Base-by-base conservation (phyloP, 148 eudicot species). In the Vaccinium corymbosum region DNA sequence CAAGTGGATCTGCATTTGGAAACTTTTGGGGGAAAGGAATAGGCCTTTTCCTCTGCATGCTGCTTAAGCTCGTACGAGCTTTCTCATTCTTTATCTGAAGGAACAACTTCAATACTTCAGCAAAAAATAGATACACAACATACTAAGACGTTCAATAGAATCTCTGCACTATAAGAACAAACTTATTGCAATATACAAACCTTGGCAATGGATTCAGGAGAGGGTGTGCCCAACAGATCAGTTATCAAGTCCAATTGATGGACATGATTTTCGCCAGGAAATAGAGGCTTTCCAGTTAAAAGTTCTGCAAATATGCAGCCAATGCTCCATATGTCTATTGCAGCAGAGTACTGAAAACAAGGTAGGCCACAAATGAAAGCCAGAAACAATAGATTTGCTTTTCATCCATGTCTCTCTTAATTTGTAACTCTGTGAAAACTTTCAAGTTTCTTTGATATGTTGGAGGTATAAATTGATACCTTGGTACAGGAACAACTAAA, bases 281-380 rank as follows among this genome's bases (percentile, higher is more conserved):
- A 68, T 27, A 68, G 73, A 68, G 73, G 73, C 42, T 68, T 68
- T 68, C 73, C 73, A 13, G 42, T 68, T 27, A 68, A 68, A 68
- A 68, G 73, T 29, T 68, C 73, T 68, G 73, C 73, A 27, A 68
- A 68, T 68, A 68, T 68, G 73, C 73, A 68, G 73, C 73, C 73
- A 68, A 68, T 68, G 73, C 73, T 68, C 73, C 73, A 68, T 68
- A 68, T 68, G 27, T 68, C 73, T 29, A 68, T 68, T 29, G 73
- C 73, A 68, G 73, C 38, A 4, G 73, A 68, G 42, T 68, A 68
- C 73, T 68, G 73, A 27, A 68, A 68, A 68, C 38, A 68, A 27
- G 38, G 17, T 11, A 68, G 17, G 13, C 73, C 17, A 27, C 73
- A 29, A 27, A 68, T 68, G 38, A 68, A 68, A 29, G 35, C 17